phyloP scores from a whole-genome alignment of 345 rosid species.

The Citrus mangshanensis region DNA sequence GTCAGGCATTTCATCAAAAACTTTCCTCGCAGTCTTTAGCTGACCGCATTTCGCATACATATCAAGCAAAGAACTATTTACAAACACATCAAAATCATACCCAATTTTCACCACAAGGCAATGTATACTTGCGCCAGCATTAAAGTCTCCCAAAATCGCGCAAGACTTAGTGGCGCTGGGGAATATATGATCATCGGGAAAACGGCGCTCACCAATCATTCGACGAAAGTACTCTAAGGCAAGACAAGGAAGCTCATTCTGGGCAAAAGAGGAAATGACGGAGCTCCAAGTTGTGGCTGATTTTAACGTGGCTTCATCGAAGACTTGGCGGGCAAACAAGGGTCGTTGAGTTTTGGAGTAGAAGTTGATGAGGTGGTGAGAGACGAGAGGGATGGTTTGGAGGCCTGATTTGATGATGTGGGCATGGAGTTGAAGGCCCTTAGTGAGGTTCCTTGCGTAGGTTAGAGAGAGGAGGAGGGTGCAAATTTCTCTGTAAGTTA shows the following conservation, averaged over 20 bases:
- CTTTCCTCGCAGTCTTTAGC: constrained; percentile 48
- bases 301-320: constrained; percentile 45
- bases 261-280: constrained; percentile 69
- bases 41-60: constrained; percentile 84
- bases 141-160: constrained; percentile 54
- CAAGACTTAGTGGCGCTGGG: constrained; percentile 81
- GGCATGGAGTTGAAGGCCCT: constrained; percentile 79
- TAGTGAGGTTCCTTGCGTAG: constrained; percentile 43
- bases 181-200: constrained; percentile 73
- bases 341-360: constrained; percentile 83
- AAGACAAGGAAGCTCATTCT: constrained; percentile 73
- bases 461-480: constrained; percentile 60
- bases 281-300: constrained; percentile 92
- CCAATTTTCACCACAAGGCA: constrained; percentile 60
- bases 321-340: constrained; percentile 45
- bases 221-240: constrained; percentile 63
- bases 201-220: constrained; percentile 41
- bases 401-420: constrained; percentile 65
- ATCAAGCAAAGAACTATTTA: constrained; percentile 77
- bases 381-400: constrained; percentile 60
- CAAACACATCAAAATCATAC: constrained; percentile 63
- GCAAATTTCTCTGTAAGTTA: constrained; percentile 45
- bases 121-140: constrained; percentile 60
- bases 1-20: constrained; percentile 84
- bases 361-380: constrained; percentile 80